phyloP scores from a whole-genome alignment of 75 land plant genomes.

The Larix kaempferi region DNA sequence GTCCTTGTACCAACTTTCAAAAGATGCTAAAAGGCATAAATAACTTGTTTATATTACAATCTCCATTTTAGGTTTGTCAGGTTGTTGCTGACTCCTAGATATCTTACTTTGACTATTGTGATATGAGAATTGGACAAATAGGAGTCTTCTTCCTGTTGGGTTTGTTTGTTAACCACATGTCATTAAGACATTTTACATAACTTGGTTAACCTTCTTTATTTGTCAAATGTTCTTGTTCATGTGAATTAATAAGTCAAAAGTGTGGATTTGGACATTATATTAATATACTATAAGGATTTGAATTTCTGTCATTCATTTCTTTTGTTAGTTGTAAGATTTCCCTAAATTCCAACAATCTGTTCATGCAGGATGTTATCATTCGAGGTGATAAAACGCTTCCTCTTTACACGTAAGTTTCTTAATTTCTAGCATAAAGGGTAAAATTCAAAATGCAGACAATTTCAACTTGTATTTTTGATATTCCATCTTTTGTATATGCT shows the following conservation, averaged over 20 bases:
- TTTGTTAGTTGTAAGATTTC: background rate
- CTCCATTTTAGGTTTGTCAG: no score
- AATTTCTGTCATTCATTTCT: background rate
- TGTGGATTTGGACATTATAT: no score
- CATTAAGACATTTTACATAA: background rate
- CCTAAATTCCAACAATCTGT: background rate
- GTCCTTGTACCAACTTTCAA: no score
- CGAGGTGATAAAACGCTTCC: constrained; percentile 79
- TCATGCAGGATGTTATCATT: constrained; percentile 70
- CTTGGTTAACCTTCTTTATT: no score
- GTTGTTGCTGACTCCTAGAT: no score
- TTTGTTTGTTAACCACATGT: background rate
- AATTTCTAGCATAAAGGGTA: background rate
- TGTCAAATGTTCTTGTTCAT: no score
- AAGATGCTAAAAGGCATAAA: no score
- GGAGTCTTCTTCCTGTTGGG: background rate
- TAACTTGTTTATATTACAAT: no score
- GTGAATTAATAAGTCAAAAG: no score
- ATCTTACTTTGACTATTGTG: no score
- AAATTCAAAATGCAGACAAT: background rate
- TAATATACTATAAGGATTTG: background rate
- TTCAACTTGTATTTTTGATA: constrained; percentile 1
- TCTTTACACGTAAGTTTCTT: constrained; percentile 60
- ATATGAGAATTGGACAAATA: no score
- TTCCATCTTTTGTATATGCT: background rate